Evolutionary conservation across 371 early-diverging fungal genomes (phyloP).

Genomic region (Mortierella sp.): DNA sequence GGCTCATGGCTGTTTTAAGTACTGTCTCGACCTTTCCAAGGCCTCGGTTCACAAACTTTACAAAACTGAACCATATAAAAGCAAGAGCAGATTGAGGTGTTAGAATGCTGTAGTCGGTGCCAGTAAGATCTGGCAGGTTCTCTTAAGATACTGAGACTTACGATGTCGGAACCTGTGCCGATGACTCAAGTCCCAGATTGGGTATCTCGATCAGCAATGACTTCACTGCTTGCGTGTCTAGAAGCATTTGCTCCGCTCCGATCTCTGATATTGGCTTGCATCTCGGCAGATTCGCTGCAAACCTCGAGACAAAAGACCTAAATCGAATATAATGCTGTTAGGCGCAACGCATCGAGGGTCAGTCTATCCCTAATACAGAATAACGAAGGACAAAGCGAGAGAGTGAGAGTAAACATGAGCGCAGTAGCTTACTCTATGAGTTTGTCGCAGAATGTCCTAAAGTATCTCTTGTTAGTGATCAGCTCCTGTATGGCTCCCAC

Average conservation of each 20-base stretch:
- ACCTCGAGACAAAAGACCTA: slow-evolving; percentile 74
- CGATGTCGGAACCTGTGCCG: slow-evolving; percentile 66
- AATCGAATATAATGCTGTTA: background rate
- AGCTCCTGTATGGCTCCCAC: slow-evolving; percentile 66
- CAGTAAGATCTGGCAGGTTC: background rate
- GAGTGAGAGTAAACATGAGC: background rate
- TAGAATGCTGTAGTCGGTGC: no score
- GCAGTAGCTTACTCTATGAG: slow-evolving; percentile 79
- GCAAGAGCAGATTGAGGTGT: background rate
- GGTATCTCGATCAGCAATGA: slow-evolving; percentile 81
- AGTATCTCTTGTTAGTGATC: slow-evolving; percentile 80
- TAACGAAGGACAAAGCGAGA: no score
- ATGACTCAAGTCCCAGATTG: slow-evolving; percentile 63
- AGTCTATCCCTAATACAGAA: no score
- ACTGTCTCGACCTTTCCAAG: slow-evolving; percentile 85
- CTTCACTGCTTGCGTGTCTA: slow-evolving; percentile 93
- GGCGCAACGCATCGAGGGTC: background rate
- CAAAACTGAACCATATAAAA: slow-evolving; percentile 63
- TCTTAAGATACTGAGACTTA: slow-evolving; percentile 51
- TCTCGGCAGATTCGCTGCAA: slow-evolving; percentile 69
- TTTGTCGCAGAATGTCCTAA: slow-evolving; percentile 89
- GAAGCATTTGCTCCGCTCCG: slow-evolving; percentile 88
- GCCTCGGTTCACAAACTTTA: slow-evolving; percentile 84
- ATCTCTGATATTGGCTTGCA: slow-evolving; percentile 88
- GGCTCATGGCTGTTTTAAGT: slow-evolving; percentile 90